A percentile compares a stretch with the other conserved stretches of the same genome.
phyloP scores from a whole-genome alignment of 257 asterid species.

The Petunia axillaris region DNA sequence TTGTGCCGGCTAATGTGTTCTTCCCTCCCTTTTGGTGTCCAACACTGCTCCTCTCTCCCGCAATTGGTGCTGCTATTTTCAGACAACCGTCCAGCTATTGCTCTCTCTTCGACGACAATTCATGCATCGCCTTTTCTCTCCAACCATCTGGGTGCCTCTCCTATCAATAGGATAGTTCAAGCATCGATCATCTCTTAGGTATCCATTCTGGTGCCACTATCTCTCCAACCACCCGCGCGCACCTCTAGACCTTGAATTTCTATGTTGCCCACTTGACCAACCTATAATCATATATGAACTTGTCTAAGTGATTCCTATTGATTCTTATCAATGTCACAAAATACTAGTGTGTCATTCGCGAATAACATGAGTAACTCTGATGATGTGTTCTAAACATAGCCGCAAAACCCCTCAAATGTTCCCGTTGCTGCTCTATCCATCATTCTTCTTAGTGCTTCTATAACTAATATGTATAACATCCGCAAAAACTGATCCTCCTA shows the following conservation, averaged over 20 bases:
- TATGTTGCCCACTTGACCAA: too few relatives aligned
- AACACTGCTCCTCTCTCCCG: background rate
- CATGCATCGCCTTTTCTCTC: background rate
- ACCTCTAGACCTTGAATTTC: too few relatives aligned
- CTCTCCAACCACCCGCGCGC: too few relatives aligned
- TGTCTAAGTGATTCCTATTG: background rate
- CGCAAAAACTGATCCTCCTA: background rate
- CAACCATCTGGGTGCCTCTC: too few relatives aligned
- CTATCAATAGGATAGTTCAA: too few relatives aligned
- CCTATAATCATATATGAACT: too few relatives aligned
- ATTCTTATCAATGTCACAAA: background rate
- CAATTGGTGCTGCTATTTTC: conserved; percentile 8
- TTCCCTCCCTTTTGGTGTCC: background rate
- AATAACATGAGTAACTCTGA: background rate
- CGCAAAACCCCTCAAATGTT: background rate
- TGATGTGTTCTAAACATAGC: background rate
- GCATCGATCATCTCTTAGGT: too few relatives aligned
- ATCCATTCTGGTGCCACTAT: too few relatives aligned
- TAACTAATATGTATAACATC: background rate
- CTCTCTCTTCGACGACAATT: background rate
- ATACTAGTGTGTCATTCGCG: background rate
- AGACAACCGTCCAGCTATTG: background rate
- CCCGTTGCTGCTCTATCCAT: background rate
- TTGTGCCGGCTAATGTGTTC: background rate
- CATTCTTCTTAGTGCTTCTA: conserved; percentile 9